Evolutionary conservation across 768 basidiomycete species (phyloP), one percentile per base, ranked within the genome.

Genomic region (Leccinum subtestaceum): DNA sequence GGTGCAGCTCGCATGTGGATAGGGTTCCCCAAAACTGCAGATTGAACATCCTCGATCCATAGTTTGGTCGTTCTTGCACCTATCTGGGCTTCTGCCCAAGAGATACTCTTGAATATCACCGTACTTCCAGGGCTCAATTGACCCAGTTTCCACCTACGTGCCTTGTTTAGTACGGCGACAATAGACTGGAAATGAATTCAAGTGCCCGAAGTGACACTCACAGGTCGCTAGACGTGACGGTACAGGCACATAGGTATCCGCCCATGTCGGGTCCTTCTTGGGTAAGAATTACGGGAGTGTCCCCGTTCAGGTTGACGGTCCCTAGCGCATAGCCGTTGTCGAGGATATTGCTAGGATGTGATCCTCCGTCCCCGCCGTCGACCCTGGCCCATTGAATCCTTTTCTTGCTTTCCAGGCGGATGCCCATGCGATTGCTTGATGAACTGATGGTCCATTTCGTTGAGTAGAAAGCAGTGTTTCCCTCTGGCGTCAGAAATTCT

Each of bases 261-360:
- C 85, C 84, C 79, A 84, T 84, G 67, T 84, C 83, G 0, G 84
- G 85, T 0, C 82, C 83, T 65, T 87, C 87, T 27, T 78, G 77
- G 4, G 79, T 78, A 53, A 87, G 71, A n/a, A 87, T 81, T 2
- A 88, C 84, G 0, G 88, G 86, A 0, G 85, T 87, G 65, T 89
- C 87, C 2, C 87, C 87, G 62, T 88, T 89, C 54, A 87, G 58
- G 63, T 87, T 87, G 59, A 87, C 63, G 1, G 80, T 74, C 5
- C 84, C 85, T 23, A 74, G 66, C 0, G 80, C 79, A 62, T 87
- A 86, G 4, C 80, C 83, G 49, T 84, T 85, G 58, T 86, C 83
- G 19, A 86, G 76, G 36, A 87, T 84, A 60, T 89, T 89, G 43
- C 81, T 82, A 0, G 86, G 86, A 64, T 89, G 88, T 15, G 83